phyloP scores from a whole-genome alignment of 441 rosid species.

The Monsonia emarginata region DNA sequence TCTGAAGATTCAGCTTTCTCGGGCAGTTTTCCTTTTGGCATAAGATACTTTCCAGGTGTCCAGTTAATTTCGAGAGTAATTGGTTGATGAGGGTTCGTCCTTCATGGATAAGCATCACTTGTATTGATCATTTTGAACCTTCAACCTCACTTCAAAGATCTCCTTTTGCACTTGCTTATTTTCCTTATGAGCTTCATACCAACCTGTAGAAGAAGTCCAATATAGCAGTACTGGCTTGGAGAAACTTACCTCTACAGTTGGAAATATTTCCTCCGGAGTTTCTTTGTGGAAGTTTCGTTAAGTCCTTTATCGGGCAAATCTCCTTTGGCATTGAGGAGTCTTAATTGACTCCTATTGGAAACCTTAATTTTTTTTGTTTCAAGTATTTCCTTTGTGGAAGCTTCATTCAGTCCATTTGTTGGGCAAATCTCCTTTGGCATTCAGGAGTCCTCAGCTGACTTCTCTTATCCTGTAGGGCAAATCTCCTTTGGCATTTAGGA shows the following conservation, averaged over 20 bases:
- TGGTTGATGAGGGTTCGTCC: slow-evolving; percentile 12
- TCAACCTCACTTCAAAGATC: slow-evolving; percentile 25
- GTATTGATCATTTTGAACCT: slow-evolving; percentile 7
- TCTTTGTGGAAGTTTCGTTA: slow-evolving; percentile 13
- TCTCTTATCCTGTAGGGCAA: slow-evolving; percentile 43
- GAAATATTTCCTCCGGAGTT: slow-evolving; percentile 28
- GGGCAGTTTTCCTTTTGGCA: slow-evolving; percentile 68
- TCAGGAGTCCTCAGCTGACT: slow-evolving; percentile 38
- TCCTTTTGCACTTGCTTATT: slow-evolving; percentile 27
- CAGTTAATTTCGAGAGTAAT: slow-evolving; percentile 21
- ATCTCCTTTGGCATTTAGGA: slow-evolving; percentile 82
- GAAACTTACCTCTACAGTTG: slow-evolving; percentile 20
- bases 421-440: slow-evolving; percentile 93
- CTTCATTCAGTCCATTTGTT: slow-evolving; percentile 28
- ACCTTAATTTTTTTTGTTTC: too few relatives aligned
- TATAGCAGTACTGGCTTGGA: slow-evolving; percentile 19
- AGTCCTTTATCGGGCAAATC: neutral
- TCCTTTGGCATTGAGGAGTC: neutral
- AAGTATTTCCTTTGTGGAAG: slow-evolving; percentile 2
- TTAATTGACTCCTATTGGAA: neutral
- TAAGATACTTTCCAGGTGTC: slow-evolving; percentile 21
- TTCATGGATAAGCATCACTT: slow-evolving; percentile 17
- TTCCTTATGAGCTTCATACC: slow-evolving; percentile 22
- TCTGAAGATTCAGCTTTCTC: slow-evolving; percentile 20
- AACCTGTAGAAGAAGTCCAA: slow-evolving; percentile 15